Evolutionary conservation across 805 yeast genomes (phyloP), one percentile per base, ranked within the genome.

Genomic region (Saccharomycopsis selenospora): DNA sequence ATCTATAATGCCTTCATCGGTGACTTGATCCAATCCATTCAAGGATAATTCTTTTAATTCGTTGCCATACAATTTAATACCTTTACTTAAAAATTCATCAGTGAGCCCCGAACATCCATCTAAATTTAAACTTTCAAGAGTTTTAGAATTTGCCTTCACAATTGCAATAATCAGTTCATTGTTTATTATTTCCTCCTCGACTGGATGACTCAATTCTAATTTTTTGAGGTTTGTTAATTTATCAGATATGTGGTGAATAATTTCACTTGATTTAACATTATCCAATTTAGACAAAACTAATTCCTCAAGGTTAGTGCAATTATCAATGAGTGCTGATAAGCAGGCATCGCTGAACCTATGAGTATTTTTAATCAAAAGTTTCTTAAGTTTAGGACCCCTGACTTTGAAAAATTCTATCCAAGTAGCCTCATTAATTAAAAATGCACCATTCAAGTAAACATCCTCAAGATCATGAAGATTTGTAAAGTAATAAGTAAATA

Each of bases 371-470:
- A 93, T 61, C 53, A 81, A 81, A 55, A 93, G 77, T 40, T 69
- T 67, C 22, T 65, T 67, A 48, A 93, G 66, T 17, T 75, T 69
- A 2, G 71, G 62, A 1, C 84, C 85, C 52, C 76, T 68, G 1
- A 59, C 54, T 45, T 77, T 78, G 58, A 93, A 85, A 54, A 84
- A 89, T 4, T 68, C 72, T 54, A 77, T 77, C 99, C 99, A 93
- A 48, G 80, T 70, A 0, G 64, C 66, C 55, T 83, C 86, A 58
- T 82, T 80, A 42, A 93, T 81, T 55, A 93, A 66, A 61, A 93
- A 93, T 0, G 97, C 88, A 0, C 99, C 99, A 63, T 91, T 90
- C 30, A 93, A 66, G n/a, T 74, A 67, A 5, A 91, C 49, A 11
- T 76, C 69, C 13, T 63, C 68, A 42, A 93, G 67, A 26, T 74